These are phyloP conservation scores for Cercophora samala DNA, from an alignment of 495 filamentous ascomycete species.

Conservation along the genomic window DNA sequence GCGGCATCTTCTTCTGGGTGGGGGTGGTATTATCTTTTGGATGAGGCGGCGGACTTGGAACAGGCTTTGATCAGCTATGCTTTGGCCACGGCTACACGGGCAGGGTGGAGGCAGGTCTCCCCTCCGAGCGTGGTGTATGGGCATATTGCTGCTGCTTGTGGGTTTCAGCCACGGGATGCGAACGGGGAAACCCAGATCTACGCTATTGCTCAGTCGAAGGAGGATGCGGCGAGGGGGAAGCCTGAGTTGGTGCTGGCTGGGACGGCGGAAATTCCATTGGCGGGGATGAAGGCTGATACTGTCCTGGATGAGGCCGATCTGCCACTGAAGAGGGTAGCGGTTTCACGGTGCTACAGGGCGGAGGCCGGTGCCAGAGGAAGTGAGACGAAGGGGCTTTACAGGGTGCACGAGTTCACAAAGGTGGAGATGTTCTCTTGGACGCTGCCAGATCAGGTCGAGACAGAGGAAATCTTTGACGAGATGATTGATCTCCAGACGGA, in stretches of 20 bases:
- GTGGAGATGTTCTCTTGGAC: conserved; percentile 96
- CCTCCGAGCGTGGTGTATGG: conserved; percentile 90
- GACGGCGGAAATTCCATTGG: conserved; percentile 92
- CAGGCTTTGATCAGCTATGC: conserved; percentile 90
- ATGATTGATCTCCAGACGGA: conserved; percentile 83
- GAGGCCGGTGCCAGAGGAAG: conserved; percentile 87
- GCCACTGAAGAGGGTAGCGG: conserved; percentile 75
- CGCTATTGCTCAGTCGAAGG: conserved; percentile 58
- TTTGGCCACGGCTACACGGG: conserved; percentile 60
- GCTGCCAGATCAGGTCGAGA: conserved; percentile 41
- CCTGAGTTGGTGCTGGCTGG: conserved; percentile 72
- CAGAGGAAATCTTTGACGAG: conserved; percentile 67
- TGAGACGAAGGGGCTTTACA: conserved; percentile 91
- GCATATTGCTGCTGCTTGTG: conserved; percentile 84
- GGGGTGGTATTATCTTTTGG: conserved; percentile 94
- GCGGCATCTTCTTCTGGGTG: conserved; percentile 79
- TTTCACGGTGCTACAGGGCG: conserved; percentile 86
- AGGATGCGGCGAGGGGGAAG: conserved; percentile 56
- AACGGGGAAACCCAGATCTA: conserved; percentile 91
- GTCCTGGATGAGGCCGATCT: conserved; percentile 50
- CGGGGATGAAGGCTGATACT: conserved; percentile 79
- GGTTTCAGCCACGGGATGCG: conserved; percentile 89
- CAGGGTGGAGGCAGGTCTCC: conserved; percentile 71
- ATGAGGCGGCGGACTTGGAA: conserved; percentile 86
- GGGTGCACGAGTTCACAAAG: conserved; percentile 99